These are phyloP conservation scores for Dittrichia graveolens DNA, from an alignment of 129 eudicot species.

Conservation along the genomic window DNA sequence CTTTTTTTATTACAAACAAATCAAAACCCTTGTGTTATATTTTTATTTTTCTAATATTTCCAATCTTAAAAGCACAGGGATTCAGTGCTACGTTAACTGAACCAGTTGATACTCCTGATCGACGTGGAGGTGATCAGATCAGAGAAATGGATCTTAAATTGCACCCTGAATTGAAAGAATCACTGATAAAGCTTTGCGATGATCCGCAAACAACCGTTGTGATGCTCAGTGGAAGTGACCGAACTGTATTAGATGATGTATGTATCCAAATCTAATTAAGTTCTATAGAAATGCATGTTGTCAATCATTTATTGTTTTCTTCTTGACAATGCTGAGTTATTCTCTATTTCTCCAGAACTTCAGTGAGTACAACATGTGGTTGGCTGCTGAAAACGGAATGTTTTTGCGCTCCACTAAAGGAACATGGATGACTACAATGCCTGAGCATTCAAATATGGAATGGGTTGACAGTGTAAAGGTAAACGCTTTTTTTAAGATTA, in stretches of 20 bases:
- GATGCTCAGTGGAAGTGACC: constrained; percentile 89
- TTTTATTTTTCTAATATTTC: neutral
- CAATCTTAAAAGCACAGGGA: constrained; percentile 56
- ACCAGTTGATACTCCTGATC: constrained; percentile 78
- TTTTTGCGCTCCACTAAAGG: constrained; percentile 80
- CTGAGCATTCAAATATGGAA: constrained; percentile 92
- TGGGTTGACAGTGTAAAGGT: constrained; percentile 94
- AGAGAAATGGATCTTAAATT: constrained; percentile 92
- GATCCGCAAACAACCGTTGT: constrained; percentile 86
- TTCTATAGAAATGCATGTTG: neutral
- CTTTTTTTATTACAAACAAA: neutral
- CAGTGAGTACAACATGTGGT: constrained; percentile 80
- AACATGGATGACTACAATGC: constrained; percentile 97
- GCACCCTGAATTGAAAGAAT: constrained; percentile 76
- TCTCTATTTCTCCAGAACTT: constrained; percentile 60
- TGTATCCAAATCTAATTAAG: neutral
- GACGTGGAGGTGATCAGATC: constrained; percentile 93
- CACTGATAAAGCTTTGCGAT: constrained; percentile 59
- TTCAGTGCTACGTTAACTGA: constrained; percentile 90
- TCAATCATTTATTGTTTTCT: neutral
- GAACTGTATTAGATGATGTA: constrained; percentile 80
- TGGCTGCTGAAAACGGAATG: constrained; percentile 99
- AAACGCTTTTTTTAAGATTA: too few relatives aligned
- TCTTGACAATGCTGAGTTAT: constrained; percentile 12
- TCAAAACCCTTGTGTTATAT: neutral